Evolutionary conservation across 2,329 filamentous ascomycete genomes (phyloP), one percentile per base, ranked within the genome.

Genomic region (Penicillium expansum): DNA sequence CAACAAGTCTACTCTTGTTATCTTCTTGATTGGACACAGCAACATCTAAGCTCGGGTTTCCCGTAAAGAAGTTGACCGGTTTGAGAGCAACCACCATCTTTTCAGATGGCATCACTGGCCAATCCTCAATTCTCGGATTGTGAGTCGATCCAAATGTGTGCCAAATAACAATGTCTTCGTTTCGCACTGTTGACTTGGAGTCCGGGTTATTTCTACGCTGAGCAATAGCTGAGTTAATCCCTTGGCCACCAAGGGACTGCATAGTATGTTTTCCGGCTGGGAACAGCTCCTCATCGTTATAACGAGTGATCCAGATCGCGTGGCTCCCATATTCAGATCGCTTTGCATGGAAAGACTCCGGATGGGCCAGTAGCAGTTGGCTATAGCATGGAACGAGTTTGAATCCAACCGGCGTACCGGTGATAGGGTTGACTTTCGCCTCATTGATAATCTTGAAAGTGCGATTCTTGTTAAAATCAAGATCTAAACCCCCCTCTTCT

Each of bases 391-490:
- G 74, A 52, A 77, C 69, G 45, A 86, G 74, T 61, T 83, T 85
- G 68, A 83, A 86, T 0, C 75, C 80, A 1, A 84, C 79, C 0
- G 80, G 75, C 1, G 77, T 76, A 6, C 75, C 74, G 27, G 82
- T 84, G 55, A 84, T 67, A 0, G 78, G 73, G 67, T 86, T 86
- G 18, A 66, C 69, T 5, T 77, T 67, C 3, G 71, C 63, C 9
- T 80, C 75, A 62, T 85, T 85, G 65, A 83, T 74, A 48, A 86
- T 82, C 63, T 84, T 84, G 77, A 84, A 85, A 5, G 73, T 74
- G 29, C 83, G 78, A 64, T 80, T 65, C 24, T 56, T 66, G 11
- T 55, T 60, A 22, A 73, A 66, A 51, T 73, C 68, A 1, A 68
- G 59, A 63, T 83, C 76, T 7, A 82, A 71, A 50, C 79, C 75